A percentile compares a stretch with the other conserved stretches of the same genome.
Evolutionary conservation across 148 eudicot species (phyloP).

Genomic region (Fallopia convolvulus): DNA sequence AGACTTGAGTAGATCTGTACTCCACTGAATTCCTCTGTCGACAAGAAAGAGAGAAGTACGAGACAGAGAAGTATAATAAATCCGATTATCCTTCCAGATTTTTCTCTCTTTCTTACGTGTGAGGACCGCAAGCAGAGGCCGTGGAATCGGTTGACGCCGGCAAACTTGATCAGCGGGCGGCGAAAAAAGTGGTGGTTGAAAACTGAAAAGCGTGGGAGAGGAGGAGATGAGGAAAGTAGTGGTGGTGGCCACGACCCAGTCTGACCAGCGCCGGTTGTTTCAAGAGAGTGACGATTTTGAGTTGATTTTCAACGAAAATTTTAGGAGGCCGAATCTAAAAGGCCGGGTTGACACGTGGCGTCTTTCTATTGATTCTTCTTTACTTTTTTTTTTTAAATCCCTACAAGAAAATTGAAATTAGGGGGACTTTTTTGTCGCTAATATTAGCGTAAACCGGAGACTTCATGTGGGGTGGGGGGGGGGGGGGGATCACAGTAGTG

Average conservation of each 20-base stretch:
- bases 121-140: neutral
- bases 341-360: constrained; percentile 2
- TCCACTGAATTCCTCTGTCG: constrained; percentile 7
- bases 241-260: constrained; percentile 8
- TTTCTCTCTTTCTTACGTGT: neutral
- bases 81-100: constrained; percentile 5
- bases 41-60: neutral
- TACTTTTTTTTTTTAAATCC: neutral
- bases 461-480: too few species aligned
- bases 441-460: neutral
- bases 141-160: neutral
- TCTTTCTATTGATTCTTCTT: neutral
- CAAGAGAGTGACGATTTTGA: constrained; percentile 1
- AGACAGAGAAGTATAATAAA: neutral
- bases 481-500: neutral
- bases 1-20: constrained; percentile 9
- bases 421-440: neutral
- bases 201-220: constrained; percentile 5
- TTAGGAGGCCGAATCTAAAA: neutral
- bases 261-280: constrained; percentile 10
- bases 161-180: neutral
- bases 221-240: constrained; percentile 7
- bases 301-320: neutral
- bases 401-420: neutral
- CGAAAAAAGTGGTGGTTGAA: constrained; percentile 6